Evolutionary conservation across 2,329 filamentous ascomycete genomes (phyloP).

Genomic region (Sclerotinia spermophila): DNA sequence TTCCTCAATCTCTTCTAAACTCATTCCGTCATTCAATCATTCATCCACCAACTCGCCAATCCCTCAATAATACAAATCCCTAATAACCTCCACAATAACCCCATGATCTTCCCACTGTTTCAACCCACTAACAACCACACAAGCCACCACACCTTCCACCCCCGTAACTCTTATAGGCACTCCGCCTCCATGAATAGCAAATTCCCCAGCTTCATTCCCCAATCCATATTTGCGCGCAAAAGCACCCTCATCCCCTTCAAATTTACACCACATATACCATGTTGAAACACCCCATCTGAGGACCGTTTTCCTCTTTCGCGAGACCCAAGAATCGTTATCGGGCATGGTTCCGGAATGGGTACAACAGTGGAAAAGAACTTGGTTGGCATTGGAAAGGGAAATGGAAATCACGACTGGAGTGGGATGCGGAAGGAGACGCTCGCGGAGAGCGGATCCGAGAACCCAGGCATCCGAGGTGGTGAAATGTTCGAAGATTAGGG

Average conservation of each 20-base stretch:
- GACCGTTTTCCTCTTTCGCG: slow-evolving; percentile 68
- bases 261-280: slow-evolving; percentile 70
- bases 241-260: slow-evolving; percentile 56
- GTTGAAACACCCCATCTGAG: slow-evolving; percentile 66
- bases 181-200: slow-evolving; percentile 75
- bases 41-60: neutral
- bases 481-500: slow-evolving; percentile 44
- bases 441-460: slow-evolving; percentile 61
- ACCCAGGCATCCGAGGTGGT: slow-evolving; percentile 62
- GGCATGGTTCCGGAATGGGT: slow-evolving; percentile 64
- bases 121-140: slow-evolving; percentile 72
- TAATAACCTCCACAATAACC: slow-evolving; percentile 59
- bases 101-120: slow-evolving; percentile 76
- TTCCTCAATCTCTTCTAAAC: neutral
- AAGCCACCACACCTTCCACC: slow-evolving; percentile 71
- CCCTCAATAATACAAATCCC: slow-evolving; percentile 28
- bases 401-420: slow-evolving; percentile 62
- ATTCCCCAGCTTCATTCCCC: slow-evolving; percentile 53
- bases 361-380: slow-evolving; percentile 66
- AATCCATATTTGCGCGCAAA: slow-evolving; percentile 66
- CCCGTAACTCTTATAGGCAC: slow-evolving; percentile 69
- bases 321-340: slow-evolving; percentile 69
- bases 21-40: neutral
- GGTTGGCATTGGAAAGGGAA: slow-evolving; percentile 53
- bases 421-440: slow-evolving; percentile 54